Evolutionary conservation across 352 stramenopile genomes (phyloP).

Genomic region (Phytophthora colocasiae): DNA sequence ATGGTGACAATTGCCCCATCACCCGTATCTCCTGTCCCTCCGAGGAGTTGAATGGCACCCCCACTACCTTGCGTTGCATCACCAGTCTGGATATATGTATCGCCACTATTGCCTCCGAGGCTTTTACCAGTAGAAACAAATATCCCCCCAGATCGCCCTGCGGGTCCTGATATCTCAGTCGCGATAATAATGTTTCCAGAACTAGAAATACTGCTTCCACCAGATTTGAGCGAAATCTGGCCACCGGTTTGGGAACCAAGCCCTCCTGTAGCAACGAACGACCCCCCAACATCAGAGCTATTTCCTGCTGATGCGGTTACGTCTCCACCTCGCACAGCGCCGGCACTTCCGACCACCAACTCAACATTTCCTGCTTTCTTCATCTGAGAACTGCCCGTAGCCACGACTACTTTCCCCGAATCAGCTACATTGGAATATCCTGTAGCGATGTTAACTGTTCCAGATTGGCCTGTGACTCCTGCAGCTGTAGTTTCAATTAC

Average conservation of each 20-base stretch:
- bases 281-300: slow-evolving; percentile 35
- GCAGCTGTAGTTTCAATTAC: slow-evolving; percentile 25
- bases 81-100: slow-evolving; percentile 35
- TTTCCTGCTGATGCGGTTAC: slow-evolving; percentile 28
- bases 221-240: slow-evolving; percentile 30
- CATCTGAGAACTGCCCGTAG: slow-evolving; percentile 30
- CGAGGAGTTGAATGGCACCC: slow-evolving; percentile 34
- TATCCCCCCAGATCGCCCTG: slow-evolving; percentile 24
- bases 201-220: slow-evolving; percentile 27
- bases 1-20: slow-evolving; percentile 33
- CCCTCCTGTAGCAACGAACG: slow-evolving; percentile 23
- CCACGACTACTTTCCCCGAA: slow-evolving; percentile 29
- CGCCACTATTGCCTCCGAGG: slow-evolving; percentile 30
- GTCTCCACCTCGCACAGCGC: slow-evolving; percentile 29
- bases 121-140: slow-evolving; percentile 33
- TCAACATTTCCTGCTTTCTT: slow-evolving; percentile 31
- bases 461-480: slow-evolving; percentile 29
- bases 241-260: slow-evolving; percentile 34
- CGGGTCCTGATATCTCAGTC: slow-evolving; percentile 25
- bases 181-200: slow-evolving; percentile 27
- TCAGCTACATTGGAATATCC: slow-evolving; percentile 24
- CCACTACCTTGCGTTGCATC: slow-evolving; percentile 36
- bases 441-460: slow-evolving; percentile 23
- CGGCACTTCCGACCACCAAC: slow-evolving; percentile 27
- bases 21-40: slow-evolving; percentile 26